These are phyloP conservation scores for Chloris gayana DNA, from an alignment of 176 grass and related monocot genomes.

Conservation along the genomic window DNA sequence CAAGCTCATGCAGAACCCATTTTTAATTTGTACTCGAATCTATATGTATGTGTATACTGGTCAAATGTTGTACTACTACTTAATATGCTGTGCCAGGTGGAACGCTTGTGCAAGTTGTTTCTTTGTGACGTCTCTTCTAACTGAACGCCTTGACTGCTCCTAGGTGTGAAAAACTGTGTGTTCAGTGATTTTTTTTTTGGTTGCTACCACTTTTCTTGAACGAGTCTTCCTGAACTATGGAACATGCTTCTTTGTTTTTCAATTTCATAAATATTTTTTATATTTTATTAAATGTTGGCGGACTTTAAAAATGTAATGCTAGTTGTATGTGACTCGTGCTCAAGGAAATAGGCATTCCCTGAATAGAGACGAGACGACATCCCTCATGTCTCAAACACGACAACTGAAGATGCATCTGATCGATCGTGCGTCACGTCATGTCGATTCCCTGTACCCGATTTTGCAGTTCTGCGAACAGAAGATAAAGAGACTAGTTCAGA, in stretches of 20 bases:
- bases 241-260: background rate
- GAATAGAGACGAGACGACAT: too few species aligned
- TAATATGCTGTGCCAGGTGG: too few species aligned
- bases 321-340: too few species aligned
- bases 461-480: background rate
- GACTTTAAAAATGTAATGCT: too few species aligned
- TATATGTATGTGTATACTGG: conserved; percentile 8
- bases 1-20: background rate
- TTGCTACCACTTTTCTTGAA: background rate
- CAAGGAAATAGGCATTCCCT: background rate
- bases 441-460: background rate
- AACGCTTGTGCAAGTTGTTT: too few species aligned
- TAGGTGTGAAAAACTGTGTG: background rate
- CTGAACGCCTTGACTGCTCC: background rate
- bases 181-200: background rate
- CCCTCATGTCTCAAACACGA: too few species aligned
- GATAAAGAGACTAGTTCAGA: background rate
- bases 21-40: conserved; percentile 26
- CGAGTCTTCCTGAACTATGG: background rate
- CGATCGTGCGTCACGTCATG: conserved; percentile 24
- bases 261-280: too few species aligned
- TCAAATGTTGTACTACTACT: background rate
- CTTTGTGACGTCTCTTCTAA: background rate
- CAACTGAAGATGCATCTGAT: background rate
- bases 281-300: too few species aligned